These are phyloP conservation scores for Fusarium gaditjirri DNA, from an alignment of 2,329 filamentous ascomycete species.

Conservation along the genomic window DNA sequence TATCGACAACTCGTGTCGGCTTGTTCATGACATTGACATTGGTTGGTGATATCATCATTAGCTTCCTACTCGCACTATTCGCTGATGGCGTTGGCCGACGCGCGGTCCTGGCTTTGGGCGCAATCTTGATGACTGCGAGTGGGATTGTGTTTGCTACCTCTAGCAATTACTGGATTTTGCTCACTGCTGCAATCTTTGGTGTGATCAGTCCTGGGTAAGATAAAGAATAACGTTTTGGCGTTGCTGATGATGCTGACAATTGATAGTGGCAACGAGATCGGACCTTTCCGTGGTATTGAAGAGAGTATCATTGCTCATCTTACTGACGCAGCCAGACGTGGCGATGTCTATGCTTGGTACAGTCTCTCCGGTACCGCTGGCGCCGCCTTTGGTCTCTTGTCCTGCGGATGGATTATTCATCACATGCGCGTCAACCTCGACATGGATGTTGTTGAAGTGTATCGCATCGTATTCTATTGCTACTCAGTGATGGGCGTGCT, in stretches of 20 bases:
- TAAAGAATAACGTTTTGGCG: fast-evolving
- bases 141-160: constrained; percentile 65
- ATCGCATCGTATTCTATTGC: constrained; percentile 63
- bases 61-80: constrained; percentile 67
- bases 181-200: constrained; percentile 67
- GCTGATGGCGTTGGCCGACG: constrained; percentile 68
- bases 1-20: constrained; percentile 64
- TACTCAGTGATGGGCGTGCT: constrained; percentile 59
- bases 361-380: constrained; percentile 68
- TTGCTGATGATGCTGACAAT: neutral
- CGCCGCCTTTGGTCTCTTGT: constrained; percentile 67
- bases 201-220: constrained; percentile 67
- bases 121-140: constrained; percentile 64
- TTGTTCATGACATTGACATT: constrained; percentile 75
- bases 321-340: constrained; percentile 56
- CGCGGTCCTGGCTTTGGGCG: constrained; percentile 63
- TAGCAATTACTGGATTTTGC: constrained; percentile 67
- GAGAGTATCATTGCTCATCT: constrained; percentile 70
- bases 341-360: constrained; percentile 72
- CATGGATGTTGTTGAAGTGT: constrained; percentile 60
- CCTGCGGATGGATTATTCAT: constrained; percentile 69
- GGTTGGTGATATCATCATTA: constrained; percentile 67
- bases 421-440: constrained; percentile 54
- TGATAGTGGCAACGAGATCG: constrained; percentile 70
- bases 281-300: constrained; percentile 70